phyloP scores from a whole-genome alignment of 805 yeast species.

The Helenozyma baotianmanensis region DNA sequence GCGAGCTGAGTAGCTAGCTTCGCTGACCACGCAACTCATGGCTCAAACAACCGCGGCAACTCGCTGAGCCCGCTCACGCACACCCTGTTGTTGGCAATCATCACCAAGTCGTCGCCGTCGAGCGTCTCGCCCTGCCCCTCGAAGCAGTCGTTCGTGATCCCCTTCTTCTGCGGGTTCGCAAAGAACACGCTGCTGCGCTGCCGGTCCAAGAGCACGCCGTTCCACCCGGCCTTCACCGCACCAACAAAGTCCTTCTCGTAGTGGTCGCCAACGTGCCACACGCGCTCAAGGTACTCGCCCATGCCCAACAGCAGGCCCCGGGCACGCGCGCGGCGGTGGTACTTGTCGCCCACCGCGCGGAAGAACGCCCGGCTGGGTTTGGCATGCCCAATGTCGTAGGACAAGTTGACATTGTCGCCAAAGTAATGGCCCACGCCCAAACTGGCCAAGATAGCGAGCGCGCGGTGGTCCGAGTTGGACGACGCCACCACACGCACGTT shows the following conservation, averaged over 20 bases:
- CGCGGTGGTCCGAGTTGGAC: conserved; percentile 61
- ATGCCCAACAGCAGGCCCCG: neutral
- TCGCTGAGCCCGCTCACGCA: conserved; percentile 12
- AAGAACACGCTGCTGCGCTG: conserved; percentile 16
- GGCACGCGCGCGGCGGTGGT: conserved; percentile 1
- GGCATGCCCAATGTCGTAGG: conserved; percentile 50
- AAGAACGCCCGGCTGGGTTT: conserved; percentile 53
- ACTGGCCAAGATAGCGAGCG: conserved; percentile 40
- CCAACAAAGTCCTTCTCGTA: conserved; percentile 51
- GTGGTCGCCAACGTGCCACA: conserved; percentile 72
- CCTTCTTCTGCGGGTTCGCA: conserved; percentile 3
- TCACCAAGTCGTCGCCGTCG: conserved; percentile 16
- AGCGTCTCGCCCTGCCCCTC: conserved; percentile 10
- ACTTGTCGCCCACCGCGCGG: conserved; percentile 8
- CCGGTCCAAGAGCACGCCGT: conserved; percentile 54
- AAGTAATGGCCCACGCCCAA: conserved; percentile 44
- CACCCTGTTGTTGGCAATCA: conserved; percentile 33
- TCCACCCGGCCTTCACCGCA: conserved; percentile 55
- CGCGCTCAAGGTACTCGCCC: conserved; percentile 11
- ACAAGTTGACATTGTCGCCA: conserved; percentile 39
- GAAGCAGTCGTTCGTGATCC: conserved; percentile 12
- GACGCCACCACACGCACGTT: conserved; percentile 41
- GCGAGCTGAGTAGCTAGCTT: too few species aligned
- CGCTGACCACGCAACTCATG: too few species aligned
- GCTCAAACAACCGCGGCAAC: conserved; percentile 8